A percentile compares a stretch with the other conserved stretches of the same genome.
Evolutionary conservation across 805 yeast species (phyloP).

Genomic region (Ogataea methanolica): DNA sequence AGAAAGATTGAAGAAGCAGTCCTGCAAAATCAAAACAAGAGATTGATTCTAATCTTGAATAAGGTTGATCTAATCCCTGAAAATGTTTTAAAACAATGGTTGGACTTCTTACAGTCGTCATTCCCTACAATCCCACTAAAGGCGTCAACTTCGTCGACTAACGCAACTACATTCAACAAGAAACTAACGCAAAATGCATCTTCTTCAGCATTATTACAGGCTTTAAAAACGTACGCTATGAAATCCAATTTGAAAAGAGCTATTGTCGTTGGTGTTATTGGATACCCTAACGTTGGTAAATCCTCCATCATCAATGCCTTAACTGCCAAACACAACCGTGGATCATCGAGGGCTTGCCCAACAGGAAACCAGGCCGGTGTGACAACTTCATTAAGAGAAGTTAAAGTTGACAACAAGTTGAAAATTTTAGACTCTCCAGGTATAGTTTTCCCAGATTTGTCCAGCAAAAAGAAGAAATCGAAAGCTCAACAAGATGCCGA

Average conservation of each 20-base stretch:
- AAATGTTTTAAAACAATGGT: constrained; percentile 78
- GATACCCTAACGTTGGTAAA: constrained; percentile 97
- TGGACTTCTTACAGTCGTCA: constrained; percentile 65
- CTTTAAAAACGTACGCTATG: constrained; percentile 80
- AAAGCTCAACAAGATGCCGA: constrained; percentile 77
- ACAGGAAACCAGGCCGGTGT: constrained; percentile 98
- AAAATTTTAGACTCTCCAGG: constrained; percentile 95
- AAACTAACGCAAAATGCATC: constrained; percentile 68
- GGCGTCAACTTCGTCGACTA: constrained; percentile 72
- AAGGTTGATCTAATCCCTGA: constrained; percentile 93
- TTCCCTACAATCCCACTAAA: constrained; percentile 92
- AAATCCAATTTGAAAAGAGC: constrained; percentile 84
- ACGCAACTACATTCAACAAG: constrained; percentile 64
- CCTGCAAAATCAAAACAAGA: constrained; percentile 70
- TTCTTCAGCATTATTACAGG: constrained; percentile 66
- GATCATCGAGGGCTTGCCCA: constrained; percentile 76
- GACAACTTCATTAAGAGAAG: constrained; percentile 86
- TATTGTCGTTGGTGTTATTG: constrained; percentile 90
- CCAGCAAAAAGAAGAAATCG: constrained; percentile 34
- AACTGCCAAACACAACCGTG: constrained; percentile 74
- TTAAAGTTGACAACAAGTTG: constrained; percentile 85
- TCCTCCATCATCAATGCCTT: constrained; percentile 91
- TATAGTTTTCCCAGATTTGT: constrained; percentile 75
- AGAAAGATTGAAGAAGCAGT: constrained; percentile 88
- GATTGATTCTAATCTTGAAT: constrained; percentile 81